phyloP scores from a whole-genome alignment of 2,329 filamentous ascomycete species.

The Fusarium avenaceum region DNA sequence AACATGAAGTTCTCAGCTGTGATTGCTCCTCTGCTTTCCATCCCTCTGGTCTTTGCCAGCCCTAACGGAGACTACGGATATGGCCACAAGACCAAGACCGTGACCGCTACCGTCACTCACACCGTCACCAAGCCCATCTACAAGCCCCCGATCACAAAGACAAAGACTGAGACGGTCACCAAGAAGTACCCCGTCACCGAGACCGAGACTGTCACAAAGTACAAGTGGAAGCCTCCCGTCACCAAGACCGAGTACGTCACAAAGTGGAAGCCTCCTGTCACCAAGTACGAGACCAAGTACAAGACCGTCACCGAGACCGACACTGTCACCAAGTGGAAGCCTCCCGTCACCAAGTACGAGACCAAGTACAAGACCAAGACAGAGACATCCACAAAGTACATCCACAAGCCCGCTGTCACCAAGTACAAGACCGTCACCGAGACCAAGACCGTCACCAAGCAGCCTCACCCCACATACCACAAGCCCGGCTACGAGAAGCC shows the following conservation, averaged over 20 bases:
- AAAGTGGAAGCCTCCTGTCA: conserved; percentile 24
- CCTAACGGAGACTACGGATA: conserved; percentile 19
- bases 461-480: conserved; percentile 17
- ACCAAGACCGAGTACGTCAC: conserved; percentile 30
- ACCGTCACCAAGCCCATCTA: conserved; percentile 32
- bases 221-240: conserved; percentile 22
- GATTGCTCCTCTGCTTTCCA: conserved; percentile 23
- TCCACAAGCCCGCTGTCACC: conserved; percentile 10
- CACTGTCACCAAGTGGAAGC: conserved; percentile 29
- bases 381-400: conserved; percentile 7
- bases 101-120: conserved; percentile 32
- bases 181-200: conserved; percentile 23
- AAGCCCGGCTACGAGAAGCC: conserved; percentile 14
- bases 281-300: conserved; percentile 25
- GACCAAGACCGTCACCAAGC: conserved; percentile 9
- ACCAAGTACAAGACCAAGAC: conserved; percentile 19
- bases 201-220: conserved; percentile 28
- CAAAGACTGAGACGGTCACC: conserved; percentile 35
- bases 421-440: conserved; percentile 16
- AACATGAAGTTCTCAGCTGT: conserved; percentile 37
- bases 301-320: conserved; percentile 22
- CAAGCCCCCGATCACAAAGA: conserved; percentile 32
- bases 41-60: conserved; percentile 25
- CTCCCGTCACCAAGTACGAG: conserved; percentile 11
- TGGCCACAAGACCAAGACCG: conserved; percentile 28